Base-by-base conservation (phyloP, 169 alveolate genomes). In the Plasmodium gaboni region DNA sequence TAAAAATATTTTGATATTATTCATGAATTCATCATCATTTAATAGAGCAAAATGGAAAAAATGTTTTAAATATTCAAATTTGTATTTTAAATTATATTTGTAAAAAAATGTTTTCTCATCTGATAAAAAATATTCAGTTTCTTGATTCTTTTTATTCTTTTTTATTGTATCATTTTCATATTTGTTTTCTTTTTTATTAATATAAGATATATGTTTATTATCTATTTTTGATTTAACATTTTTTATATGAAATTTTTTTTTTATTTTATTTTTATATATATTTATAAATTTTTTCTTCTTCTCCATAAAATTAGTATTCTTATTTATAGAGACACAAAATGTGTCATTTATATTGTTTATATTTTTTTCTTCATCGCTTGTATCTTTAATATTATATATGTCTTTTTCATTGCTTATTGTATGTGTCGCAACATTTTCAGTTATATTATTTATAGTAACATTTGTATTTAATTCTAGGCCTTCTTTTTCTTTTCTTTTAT, bases 1-100 rank as follows among this genome's bases (percentile, higher is more conserved):
- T 65, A 78, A 65, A n/a, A 78, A 78, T 4, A 46, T 24, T 78
- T 48, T 64, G 22, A 78, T 38, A 19, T 78, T 59, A 24, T 17
- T 78, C 74, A 78, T 78, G 67, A 78, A 78, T 12, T 26, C 44
- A 50, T 78, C 80, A 53, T 78, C 89, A 59, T 78, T 64, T 38
- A 78, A 60, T 59, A 78, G 78, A 13, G 89, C 15, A 65, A 78
- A 78, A 28, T 78, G 67, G 53, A 64, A 78, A 65, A 78, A 78
- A 76, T 78, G 44, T 19, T 78, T 65, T 55, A 78, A 3, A 57
- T 26, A 78, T 51, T 78, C 80, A 15, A 51, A 78, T 32, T 78
- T 51, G 28, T 59, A 70, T 78, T 70, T 78, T 46, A 78, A 15
- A 44, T 78, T 78, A 42, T 64, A 78, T 53, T 78, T 78, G 53